Conservation (phyloP, 768 basidiomycete species). For the Termitomyces sp. region DNA sequence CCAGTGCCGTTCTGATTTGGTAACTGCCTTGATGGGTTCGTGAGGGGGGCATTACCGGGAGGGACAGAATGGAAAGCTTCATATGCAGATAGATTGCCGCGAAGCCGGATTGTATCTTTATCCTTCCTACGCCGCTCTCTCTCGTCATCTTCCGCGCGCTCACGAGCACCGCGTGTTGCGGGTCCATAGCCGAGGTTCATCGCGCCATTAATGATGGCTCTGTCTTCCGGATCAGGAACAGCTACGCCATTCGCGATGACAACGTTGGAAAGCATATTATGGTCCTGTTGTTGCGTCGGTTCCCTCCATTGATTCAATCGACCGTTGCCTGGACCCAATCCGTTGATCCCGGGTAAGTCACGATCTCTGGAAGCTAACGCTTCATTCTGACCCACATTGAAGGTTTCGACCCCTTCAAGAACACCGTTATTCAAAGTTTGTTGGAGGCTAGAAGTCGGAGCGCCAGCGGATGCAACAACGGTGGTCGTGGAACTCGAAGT, state of each 20-base stretch:
- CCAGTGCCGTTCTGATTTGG: constrained; percentile 25
- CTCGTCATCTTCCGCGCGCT: constrained; percentile 62
- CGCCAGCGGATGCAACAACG: constrained; percentile 19
- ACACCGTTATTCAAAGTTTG: constrained; percentile 20
- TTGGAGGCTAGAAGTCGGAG: constrained; percentile 16
- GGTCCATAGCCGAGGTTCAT: constrained; percentile 25
- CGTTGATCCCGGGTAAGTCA: constrained; percentile 43
- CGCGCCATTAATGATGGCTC: constrained; percentile 32
- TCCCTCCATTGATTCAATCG: constrained; percentile 40
- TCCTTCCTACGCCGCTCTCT: constrained; percentile 48
- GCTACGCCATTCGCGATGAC: constrained; percentile 13
- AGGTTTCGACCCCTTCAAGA: constrained; percentile 23
- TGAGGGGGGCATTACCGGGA: constrained; percentile 18
- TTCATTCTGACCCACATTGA: constrained; percentile 20
- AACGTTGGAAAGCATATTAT: constrained; percentile 9
- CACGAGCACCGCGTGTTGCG: constrained; percentile 51
- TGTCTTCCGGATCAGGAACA: constrained; percentile 39
- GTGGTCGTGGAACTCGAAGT: constrained; percentile 16
- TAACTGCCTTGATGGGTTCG: constrained; percentile 29
- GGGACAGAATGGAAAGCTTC: constrained; percentile 78
- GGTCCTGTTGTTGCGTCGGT: constrained; percentile 20
- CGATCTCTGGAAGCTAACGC: constrained; percentile 41
- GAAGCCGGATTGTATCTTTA: constrained; percentile 44
- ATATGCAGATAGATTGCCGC: constrained; percentile 48
- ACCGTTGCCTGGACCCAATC: constrained; percentile 39